These are phyloP conservation scores for Avena atlantica DNA, from an alignment of 176 grass and related monocot species.

Conservation along the genomic window DNA sequence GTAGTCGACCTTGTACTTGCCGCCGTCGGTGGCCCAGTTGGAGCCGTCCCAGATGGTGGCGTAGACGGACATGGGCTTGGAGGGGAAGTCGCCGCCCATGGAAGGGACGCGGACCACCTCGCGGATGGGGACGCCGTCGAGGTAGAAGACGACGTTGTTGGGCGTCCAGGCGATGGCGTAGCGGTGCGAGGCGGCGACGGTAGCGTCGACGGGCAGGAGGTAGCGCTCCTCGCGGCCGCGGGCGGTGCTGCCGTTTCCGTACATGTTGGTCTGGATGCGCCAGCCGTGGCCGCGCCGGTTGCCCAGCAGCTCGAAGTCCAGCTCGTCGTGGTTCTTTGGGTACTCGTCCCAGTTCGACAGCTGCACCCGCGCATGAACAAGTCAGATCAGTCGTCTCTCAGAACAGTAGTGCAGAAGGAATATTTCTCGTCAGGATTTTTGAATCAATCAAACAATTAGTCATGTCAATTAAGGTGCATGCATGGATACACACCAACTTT, in stretches of 20 bases:
- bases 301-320: conserved; percentile 92
- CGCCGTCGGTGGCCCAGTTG: conserved; percentile 83
- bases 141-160: conserved; percentile 79
- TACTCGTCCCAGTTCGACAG: conserved; percentile 77
- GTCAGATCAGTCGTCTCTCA: background rate
- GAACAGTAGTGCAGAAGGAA: background rate
- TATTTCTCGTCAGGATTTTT: background rate
- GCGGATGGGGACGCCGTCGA: conserved; percentile 74
- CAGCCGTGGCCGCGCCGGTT: conserved; percentile 69
- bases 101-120: conserved; percentile 58
- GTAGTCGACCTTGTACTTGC: conserved; percentile 75
- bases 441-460: background rate
- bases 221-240: conserved; percentile 85
- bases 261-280: conserved; percentile 85
- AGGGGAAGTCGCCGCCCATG: conserved; percentile 77
- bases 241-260: conserved; percentile 81
- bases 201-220: conserved; percentile 83
- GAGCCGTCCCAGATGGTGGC: conserved; percentile 97
- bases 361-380: conserved; percentile 44
- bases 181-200: conserved; percentile 48
- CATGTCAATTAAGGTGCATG: background rate
- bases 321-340: conserved; percentile 72
- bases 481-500: background rate
- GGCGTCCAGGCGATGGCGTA: conserved; percentile 91
- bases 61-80: conserved; percentile 94